Evolutionary conservation across 495 filamentous ascomycete species (phyloP).

Genomic region (Penicillium cinerascens): DNA sequence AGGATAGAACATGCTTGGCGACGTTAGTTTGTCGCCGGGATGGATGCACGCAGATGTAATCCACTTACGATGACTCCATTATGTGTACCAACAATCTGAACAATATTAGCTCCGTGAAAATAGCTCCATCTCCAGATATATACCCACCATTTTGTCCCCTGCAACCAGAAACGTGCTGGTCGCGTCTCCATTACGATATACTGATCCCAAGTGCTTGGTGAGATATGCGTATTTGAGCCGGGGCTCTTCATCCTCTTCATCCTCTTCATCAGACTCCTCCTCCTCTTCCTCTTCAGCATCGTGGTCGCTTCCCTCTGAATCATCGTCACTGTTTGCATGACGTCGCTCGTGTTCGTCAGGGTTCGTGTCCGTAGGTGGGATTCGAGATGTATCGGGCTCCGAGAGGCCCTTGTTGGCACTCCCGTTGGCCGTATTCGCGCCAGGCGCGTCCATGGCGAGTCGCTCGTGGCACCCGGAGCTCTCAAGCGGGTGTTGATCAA

Average conservation of each 20-base stretch:
- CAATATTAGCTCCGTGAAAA: constrained; percentile 9
- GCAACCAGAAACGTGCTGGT: constrained; percentile 85
- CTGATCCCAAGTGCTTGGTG: constrained; percentile 69
- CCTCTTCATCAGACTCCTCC: constrained; percentile 58
- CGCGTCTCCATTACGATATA: constrained; percentile 93
- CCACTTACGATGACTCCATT: constrained; percentile 89
- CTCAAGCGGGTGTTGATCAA: constrained; percentile 15
- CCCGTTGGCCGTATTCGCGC: constrained; percentile 33
- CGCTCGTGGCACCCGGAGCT: constrained; percentile 31
- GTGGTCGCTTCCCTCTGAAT: constrained; percentile 22
- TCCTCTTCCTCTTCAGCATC: constrained; percentile 32
- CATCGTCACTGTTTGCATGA: constrained; percentile 16
- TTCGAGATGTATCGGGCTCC: constrained; percentile 21
- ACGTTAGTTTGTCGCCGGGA: constrained; percentile 17
- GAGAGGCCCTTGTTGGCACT: constrained; percentile 18
- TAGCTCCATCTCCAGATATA: neutral
- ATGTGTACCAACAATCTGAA: constrained; percentile 87
- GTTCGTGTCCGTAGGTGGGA: constrained; percentile 16
- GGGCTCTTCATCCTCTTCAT: constrained; percentile 93
- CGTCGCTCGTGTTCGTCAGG: constrained; percentile 20
- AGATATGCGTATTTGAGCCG: constrained; percentile 86
- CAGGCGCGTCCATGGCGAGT: constrained; percentile 46
- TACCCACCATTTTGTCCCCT: constrained; percentile 89
- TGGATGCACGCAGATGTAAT: constrained; percentile 1
- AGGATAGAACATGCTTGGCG: constrained; percentile 72